A percentile compares a stretch with the other conserved stretches of the same genome.
Evolutionary conservation across 2,329 filamentous ascomycete genomes (phyloP).

Genomic region (Thelonectria discophora): DNA sequence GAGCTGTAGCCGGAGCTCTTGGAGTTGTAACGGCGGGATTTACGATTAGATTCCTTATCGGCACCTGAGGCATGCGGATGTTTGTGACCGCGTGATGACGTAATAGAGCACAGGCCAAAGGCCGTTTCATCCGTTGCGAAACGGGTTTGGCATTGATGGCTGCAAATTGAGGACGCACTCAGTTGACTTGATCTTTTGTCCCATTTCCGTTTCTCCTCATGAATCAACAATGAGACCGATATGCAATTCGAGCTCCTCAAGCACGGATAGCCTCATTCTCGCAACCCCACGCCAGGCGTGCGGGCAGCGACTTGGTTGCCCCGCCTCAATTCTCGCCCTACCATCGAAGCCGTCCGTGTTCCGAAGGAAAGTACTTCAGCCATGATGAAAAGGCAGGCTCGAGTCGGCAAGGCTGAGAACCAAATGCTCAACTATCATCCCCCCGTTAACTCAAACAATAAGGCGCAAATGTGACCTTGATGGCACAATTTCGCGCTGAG

Average conservation of each 20-base stretch:
- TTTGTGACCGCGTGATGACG: slow-evolving; percentile 21
- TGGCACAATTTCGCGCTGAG: background rate
- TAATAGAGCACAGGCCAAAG: slow-evolving; percentile 17
- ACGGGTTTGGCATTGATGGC: too few species aligned
- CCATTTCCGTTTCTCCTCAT: too few species aligned
- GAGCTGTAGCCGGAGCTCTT: slow-evolving; percentile 9
- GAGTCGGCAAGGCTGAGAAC: background rate
- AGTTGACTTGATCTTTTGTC: too few species aligned
- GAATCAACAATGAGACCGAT: too few species aligned
- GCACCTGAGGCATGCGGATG: background rate
- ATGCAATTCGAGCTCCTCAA: too few species aligned
- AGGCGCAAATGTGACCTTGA: background rate
- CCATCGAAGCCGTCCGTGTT: background rate
- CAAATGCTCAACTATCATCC: background rate
- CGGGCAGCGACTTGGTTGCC: background rate
- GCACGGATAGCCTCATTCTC: background rate
- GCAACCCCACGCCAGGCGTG: background rate
- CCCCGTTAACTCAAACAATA: background rate
- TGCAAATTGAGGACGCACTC: too few species aligned
- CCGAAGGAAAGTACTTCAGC: background rate
- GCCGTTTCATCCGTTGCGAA: too few species aligned
- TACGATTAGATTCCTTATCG: slow-evolving; percentile 14
- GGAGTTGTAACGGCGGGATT: background rate
- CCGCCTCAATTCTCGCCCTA: background rate
- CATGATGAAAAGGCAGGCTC: background rate